phyloP scores from a whole-genome alignment of 2,329 filamentous ascomycete genomes.

The Anthostomella pinea region DNA sequence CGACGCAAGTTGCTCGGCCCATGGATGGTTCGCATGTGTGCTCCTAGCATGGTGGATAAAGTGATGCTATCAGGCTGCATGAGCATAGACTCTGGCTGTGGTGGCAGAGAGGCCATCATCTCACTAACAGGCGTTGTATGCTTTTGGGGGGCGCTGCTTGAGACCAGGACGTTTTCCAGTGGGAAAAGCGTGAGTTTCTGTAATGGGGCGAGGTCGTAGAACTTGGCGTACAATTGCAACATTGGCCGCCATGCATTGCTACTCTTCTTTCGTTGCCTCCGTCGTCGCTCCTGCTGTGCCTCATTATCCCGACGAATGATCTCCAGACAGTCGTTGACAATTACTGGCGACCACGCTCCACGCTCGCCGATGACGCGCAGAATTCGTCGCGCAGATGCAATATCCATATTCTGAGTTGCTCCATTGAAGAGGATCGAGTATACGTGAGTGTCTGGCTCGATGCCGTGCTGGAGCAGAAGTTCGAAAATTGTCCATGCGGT shows the following conservation, averaged over 20 bases:
- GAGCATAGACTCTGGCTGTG: conserved; percentile 19
- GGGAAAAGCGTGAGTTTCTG: conserved; percentile 33
- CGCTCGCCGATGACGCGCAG: conserved; percentile 50
- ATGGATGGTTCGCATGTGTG: conserved; percentile 23
- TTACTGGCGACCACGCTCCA: conserved; percentile 44
- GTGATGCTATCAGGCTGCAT: conserved; percentile 27
- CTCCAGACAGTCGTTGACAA: conserved; percentile 53
- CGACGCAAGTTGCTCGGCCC: conserved; percentile 33
- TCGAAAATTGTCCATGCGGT: conserved; percentile 65
- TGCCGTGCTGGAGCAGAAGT: conserved; percentile 55
- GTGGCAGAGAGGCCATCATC: conserved; percentile 16
- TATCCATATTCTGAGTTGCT: conserved; percentile 58
- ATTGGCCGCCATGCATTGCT: conserved; percentile 44
- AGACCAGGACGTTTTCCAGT: conserved; percentile 22
- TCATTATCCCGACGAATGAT: conserved; percentile 46
- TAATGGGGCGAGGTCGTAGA: conserved; percentile 46
- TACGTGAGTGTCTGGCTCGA: conserved; percentile 63
- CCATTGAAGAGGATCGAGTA: conserved; percentile 69
- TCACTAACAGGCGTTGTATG: conserved; percentile 14
- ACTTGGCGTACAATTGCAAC: conserved; percentile 47
- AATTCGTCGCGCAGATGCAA: conserved; percentile 51
- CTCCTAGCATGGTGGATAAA: conserved; percentile 26
- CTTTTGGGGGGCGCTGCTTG: conserved; percentile 1
- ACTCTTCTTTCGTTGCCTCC: conserved; percentile 29
- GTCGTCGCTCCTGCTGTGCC: conserved; percentile 27